Conservation (phyloP, 75 land plant genomes). For the Picea glauca region DNA sequence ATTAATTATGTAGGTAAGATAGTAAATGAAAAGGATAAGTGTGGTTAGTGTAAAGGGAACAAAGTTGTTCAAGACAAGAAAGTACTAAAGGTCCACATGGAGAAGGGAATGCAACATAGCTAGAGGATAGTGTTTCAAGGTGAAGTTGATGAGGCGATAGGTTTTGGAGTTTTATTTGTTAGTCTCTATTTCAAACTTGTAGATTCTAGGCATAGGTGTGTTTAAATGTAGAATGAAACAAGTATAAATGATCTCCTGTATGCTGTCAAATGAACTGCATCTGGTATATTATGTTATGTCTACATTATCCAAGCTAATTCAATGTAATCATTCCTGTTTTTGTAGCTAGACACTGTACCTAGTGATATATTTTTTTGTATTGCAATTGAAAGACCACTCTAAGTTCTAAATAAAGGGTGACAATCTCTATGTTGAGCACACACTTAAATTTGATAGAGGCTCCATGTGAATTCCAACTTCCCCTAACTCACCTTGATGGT, state of each 20-base stretch:
- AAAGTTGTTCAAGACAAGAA: constrained; percentile 76
- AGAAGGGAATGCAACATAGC: constrained; percentile 73
- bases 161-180: constrained; percentile 1
- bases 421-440: constrained; percentile 32
- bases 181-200: background rate
- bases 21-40: constrained; percentile 61
- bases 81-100: constrained; percentile 66
- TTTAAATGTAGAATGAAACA: too few species aligned
- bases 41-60: constrained; percentile 64
- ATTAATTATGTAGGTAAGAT: constrained; percentile 39
- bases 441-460: constrained; percentile 21
- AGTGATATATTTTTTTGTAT: constrained; percentile 55
- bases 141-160: constrained; percentile 82
- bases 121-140: constrained; percentile 68
- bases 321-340: background rate
- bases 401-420: constrained; percentile 43
- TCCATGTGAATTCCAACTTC: constrained; percentile 35
- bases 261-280: too few species aligned
- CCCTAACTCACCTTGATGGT: constrained; percentile 27
- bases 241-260: too few species aligned
- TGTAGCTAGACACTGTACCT: constrained; percentile 30
- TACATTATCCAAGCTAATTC: background rate
- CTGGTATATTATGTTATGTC: too few species aligned
- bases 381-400: constrained; percentile 31
- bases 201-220: too few species aligned